Percentiles rank a stretch among this genome's conserved stretches.
Evolutionary conservation across 1,139 yeast genomes (phyloP).

Genomic region (Pichia sp.): DNA sequence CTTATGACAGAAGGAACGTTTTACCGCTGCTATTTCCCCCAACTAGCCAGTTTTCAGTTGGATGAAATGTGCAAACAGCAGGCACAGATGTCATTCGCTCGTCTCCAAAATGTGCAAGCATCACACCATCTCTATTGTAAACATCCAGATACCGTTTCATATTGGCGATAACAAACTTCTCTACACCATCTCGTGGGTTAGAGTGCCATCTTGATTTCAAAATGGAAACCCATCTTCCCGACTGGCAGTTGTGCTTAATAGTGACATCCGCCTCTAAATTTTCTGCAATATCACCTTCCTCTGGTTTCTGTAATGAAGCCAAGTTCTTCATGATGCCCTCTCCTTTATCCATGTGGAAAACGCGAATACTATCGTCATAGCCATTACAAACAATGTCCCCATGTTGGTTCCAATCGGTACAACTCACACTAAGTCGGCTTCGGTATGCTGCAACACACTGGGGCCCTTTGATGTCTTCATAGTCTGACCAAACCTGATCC

Average conservation of each 20-base stretch:
- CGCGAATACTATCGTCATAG: constrained; percentile 72
- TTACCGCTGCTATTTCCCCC: constrained; percentile 98
- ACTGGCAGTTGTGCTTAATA: constrained; percentile 84
- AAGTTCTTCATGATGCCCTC: constrained; percentile 9
- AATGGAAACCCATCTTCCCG: constrained; percentile 95
- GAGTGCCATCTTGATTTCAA: constrained; percentile 80
- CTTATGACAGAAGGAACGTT: constrained; percentile 46
- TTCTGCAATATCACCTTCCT: constrained; percentile 19
- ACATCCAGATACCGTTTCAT: constrained; percentile 86
- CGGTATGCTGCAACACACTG: constrained; percentile 55
- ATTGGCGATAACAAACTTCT: constrained; percentile 85
- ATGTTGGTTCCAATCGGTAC: constrained; percentile 75
- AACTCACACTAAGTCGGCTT: constrained; percentile 74
- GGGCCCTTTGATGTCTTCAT: constrained; percentile 37
- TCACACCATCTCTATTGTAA: constrained; percentile 68
- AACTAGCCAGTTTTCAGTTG: constrained; percentile 77
- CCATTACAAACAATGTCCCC: constrained; percentile 87
- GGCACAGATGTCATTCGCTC: constrained; percentile 76
- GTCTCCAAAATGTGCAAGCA: constrained; percentile 60
- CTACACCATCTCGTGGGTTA: constrained; percentile 60
- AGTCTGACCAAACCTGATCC: constrained; percentile 39
- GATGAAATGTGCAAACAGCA: constrained; percentile 80
- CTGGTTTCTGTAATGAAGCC: constrained; percentile 14
- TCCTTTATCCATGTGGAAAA: constrained; percentile 40
- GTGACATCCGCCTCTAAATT: constrained; percentile 49